These are phyloP conservation scores for Arabidopsis lyrata DNA, from an alignment of 441 rosid species.

Conservation along the genomic window DNA sequence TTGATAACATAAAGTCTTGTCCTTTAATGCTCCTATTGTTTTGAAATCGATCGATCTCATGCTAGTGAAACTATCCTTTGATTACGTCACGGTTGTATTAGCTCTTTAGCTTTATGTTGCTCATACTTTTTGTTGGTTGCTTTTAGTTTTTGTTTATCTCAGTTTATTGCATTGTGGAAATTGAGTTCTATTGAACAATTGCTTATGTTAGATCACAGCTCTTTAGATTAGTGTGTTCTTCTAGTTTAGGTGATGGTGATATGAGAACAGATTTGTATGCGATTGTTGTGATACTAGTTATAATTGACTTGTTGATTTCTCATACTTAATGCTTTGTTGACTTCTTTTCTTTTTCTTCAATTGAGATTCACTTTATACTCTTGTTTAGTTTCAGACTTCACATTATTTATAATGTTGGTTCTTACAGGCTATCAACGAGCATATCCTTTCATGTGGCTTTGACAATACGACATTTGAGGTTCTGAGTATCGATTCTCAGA, in stretches of 20 bases:
- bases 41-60: constrained; percentile 7
- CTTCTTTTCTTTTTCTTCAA: too few species aligned
- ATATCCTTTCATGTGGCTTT: constrained; percentile 48
- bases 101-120: constrained; percentile 10
- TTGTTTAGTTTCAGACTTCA: not conserved
- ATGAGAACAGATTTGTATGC: not conserved
- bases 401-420: constrained; percentile 16
- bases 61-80: not conserved
- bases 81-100: constrained; percentile 17
- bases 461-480: constrained; percentile 48
- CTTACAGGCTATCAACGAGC: constrained; percentile 55
- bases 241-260: not conserved
- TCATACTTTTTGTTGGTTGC: not conserved
- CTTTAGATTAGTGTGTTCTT: not conserved
- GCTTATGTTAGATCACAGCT: not conserved
- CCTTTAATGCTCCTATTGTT: not conserved
- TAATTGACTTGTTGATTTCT: constrained; percentile 7
- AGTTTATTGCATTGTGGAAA: too few species aligned
- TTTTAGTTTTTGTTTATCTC: too few species aligned
- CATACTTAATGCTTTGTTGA: too few species aligned
- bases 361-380: too few species aligned
- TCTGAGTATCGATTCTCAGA: constrained; percentile 56
- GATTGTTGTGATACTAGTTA: not conserved
- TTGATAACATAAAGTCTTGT: not conserved
- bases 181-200: too few species aligned